Evolutionary conservation across 108 stramenopile species (phyloP).

Genomic region (Fragilariopsis cylindrus): DNA sequence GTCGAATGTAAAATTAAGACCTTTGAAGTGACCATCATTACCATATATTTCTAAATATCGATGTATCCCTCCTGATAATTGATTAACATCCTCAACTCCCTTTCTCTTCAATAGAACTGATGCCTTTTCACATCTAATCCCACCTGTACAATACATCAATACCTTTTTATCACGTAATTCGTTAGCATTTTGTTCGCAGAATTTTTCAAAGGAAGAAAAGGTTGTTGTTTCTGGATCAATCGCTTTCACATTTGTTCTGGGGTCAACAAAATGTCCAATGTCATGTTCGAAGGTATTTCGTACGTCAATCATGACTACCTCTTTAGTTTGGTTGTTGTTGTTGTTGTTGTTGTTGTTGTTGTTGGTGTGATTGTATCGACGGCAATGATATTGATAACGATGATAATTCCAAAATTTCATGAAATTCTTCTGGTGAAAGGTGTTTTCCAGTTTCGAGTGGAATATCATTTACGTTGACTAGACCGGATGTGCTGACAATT

Average conservation of each 20-base stretch:
- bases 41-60: conserved; percentile 90
- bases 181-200: conserved; percentile 59
- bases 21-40: conserved; percentile 78
- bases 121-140: conserved; percentile 77
- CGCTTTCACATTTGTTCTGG: conserved; percentile 36
- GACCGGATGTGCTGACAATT: conserved; percentile 75
- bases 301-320: conserved; percentile 78
- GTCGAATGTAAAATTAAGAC: conserved; percentile 95
- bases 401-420: conserved; percentile 37
- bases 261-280: conserved; percentile 77
- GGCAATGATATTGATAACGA: background rate
- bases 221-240: conserved; percentile 77
- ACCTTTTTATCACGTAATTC: conserved; percentile 78
- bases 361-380: background rate
- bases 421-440: conserved; percentile 71
- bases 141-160: conserved; percentile 94
- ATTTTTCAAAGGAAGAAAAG: conserved; percentile 74
- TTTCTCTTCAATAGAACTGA: conserved; percentile 67
- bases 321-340: conserved; percentile 22
- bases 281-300: conserved; percentile 84
- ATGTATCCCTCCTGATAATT: conserved; percentile 92
- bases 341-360: background rate
- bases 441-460: conserved; percentile 51
- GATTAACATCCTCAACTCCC: conserved; percentile 75
- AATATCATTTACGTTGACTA: conserved; percentile 55